Evolutionary conservation across 2,329 filamentous ascomycete genomes (phyloP).

Genomic region (Ambrosiella cleistominuta): DNA sequence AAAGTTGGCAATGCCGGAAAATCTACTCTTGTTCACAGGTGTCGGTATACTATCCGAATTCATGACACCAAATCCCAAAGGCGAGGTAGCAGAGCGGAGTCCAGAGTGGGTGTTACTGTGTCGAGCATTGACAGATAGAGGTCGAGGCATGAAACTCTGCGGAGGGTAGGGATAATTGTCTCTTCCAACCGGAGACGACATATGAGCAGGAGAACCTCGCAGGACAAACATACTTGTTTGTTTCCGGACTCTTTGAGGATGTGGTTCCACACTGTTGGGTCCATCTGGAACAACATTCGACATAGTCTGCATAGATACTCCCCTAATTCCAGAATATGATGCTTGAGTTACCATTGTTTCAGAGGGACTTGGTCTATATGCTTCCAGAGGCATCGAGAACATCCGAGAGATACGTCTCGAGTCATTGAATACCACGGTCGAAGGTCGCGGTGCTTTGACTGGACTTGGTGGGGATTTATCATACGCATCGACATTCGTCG

Average conservation of each 20-base stretch:
- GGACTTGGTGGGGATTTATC: neutral
- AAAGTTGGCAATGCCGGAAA: conserved; percentile 3
- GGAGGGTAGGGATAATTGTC: neutral
- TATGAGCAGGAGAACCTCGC: neutral
- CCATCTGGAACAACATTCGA: neutral
- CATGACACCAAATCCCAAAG: conserved; percentile 6
- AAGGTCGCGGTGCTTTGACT: neutral
- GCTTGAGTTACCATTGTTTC: neutral
- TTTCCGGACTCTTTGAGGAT: neutral
- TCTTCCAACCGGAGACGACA: neutral
- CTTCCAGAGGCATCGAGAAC: conserved; percentile 5
- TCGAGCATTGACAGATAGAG: neutral
- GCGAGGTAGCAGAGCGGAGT: conserved; percentile 7
- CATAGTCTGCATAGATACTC: neutral
- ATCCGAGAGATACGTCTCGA: neutral
- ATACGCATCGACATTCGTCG: neutral
- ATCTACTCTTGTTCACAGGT: conserved; percentile 3
- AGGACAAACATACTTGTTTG: neutral
- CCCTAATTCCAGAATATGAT: neutral
- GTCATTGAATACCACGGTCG: neutral
- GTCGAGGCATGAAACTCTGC: neutral
- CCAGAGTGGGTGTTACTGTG: neutral
- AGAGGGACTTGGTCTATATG: neutral
- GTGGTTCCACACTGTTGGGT: neutral
- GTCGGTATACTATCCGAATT: conserved; percentile 7